Evolutionary conservation across 768 basidiomycete genomes (phyloP).

Genomic region (Sporobolomyces phaffii): DNA sequence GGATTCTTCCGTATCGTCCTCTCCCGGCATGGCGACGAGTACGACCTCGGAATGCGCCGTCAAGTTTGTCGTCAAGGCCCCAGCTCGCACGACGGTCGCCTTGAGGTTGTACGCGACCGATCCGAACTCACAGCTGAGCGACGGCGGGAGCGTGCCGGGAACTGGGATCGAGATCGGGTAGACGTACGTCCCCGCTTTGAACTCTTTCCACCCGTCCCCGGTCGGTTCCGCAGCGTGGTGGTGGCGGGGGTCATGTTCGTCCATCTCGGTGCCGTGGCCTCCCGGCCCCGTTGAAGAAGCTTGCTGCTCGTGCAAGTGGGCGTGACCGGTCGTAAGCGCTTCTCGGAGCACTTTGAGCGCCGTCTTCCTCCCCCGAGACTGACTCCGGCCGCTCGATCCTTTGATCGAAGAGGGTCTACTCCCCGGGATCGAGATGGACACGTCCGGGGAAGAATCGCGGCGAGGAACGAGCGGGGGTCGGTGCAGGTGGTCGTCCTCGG

Average conservation of each 20-base stretch:
- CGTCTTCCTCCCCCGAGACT: slow-evolving; percentile 35
- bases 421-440: background rate
- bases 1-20: slow-evolving; percentile 77
- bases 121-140: slow-evolving; percentile 67
- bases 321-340: slow-evolving; percentile 29
- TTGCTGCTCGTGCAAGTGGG: background rate
- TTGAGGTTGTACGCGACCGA: slow-evolving; percentile 71
- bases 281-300: background rate
- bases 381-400: slow-evolving; percentile 10
- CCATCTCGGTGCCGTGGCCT: background rate
- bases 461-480: background rate
- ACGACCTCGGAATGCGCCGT: slow-evolving; percentile 64
- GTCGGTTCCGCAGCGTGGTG: slow-evolving; percentile 43
- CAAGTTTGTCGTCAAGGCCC: slow-evolving; percentile 68
- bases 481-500: background rate
- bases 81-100: slow-evolving; percentile 75
- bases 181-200: slow-evolving; percentile 68
- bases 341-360: slow-evolving; percentile 32
- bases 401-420: slow-evolving; percentile 15
- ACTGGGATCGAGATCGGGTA: slow-evolving; percentile 85
- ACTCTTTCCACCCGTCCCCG: slow-evolving; percentile 68
- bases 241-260: slow-evolving; percentile 36
- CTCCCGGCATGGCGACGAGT: slow-evolving; percentile 67
- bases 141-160: slow-evolving; percentile 70
- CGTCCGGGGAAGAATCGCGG: slow-evolving; percentile 4